A percentile compares a stretch with the other conserved stretches of the same genome.
Evolutionary conservation across 805 yeast species (phyloP).

Genomic region (Sugiyamaella mastotermitis): DNA sequence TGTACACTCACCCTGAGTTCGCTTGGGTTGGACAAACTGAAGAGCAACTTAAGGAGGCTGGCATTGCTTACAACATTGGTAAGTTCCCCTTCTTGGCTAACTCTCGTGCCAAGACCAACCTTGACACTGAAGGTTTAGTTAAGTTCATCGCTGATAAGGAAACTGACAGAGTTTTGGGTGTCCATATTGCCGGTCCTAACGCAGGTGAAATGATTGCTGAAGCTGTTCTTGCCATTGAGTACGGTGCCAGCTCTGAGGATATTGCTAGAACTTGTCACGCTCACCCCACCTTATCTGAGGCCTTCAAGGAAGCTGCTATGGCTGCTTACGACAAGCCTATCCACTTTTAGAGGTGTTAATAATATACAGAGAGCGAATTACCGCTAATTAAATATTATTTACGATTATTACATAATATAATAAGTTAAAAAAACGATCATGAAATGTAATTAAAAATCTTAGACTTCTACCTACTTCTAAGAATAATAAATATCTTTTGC

Average conservation of each 20-base stretch:
- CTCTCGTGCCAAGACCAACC: conserved; percentile 98
- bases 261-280: conserved; percentile 97
- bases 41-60: conserved; percentile 88
- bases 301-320: conserved; percentile 96
- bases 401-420: too few species aligned
- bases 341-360: conserved; percentile 72
- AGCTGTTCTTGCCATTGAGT: conserved; percentile 94
- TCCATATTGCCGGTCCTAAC: conserved; percentile 94
- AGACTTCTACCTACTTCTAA: too few species aligned
- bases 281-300: conserved; percentile 97
- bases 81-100: conserved; percentile 98
- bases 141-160: conserved; percentile 94
- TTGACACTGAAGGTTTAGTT: conserved; percentile 96
- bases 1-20: conserved; percentile 99
- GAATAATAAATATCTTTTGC: not conserved
- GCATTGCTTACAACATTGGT: conserved; percentile 87
- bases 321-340: conserved; percentile 88
- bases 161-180: conserved; percentile 93
- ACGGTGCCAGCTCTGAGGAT: conserved; percentile 98
- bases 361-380: too few species aligned
- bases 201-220: conserved; percentile 99
- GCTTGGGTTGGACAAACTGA: conserved; percentile 99
- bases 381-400: too few species aligned
- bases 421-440: too few species aligned
- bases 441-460: too few species aligned